Evolutionary conservation across 2,329 filamentous ascomycete species (phyloP).

Genomic region (Hymenotorrendiella dingleyae): DNA sequence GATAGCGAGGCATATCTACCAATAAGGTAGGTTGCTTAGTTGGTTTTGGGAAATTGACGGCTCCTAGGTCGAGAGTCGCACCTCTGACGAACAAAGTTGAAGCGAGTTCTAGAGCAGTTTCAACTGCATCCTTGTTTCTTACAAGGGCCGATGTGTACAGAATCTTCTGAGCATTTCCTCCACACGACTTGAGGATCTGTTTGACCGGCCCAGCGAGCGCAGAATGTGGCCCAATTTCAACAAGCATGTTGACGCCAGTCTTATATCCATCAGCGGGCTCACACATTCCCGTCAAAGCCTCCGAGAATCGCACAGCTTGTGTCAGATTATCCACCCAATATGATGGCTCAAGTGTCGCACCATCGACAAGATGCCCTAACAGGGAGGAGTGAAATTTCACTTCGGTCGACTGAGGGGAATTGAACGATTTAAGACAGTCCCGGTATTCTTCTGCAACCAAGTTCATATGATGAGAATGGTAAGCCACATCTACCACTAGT

Average conservation of each 20-base stretch:
- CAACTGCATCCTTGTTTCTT: conserved; percentile 45
- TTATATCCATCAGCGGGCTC: conserved; percentile 12
- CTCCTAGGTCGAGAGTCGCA: conserved; percentile 38
- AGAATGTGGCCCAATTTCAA: conserved; percentile 33
- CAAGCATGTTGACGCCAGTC: conserved; percentile 20
- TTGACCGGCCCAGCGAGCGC: conserved; percentile 31
- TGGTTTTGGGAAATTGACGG: conserved; percentile 40
- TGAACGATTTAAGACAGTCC: conserved; percentile 4
- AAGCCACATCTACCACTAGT: conserved; percentile 25
- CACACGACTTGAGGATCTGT: conserved; percentile 36
- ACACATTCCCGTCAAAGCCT: conserved; percentile 32
- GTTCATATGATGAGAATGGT: conserved; percentile 28
- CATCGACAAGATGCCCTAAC: conserved; percentile 16
- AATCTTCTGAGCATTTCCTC: conserved; percentile 37
- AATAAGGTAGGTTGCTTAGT: conserved; percentile 25
- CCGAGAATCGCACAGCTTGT: conserved; percentile 38
- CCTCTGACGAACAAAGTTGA: conserved; percentile 41
- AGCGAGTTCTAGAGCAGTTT: conserved; percentile 41
- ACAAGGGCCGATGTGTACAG: conserved; percentile 37
- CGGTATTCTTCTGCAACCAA: conserved; percentile 15
- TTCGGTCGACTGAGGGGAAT: conserved; percentile 6
- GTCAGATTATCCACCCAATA: conserved; percentile 44
- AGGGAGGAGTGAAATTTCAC: conserved; percentile 20
- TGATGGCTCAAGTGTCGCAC: conserved; percentile 25
- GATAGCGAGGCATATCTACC: conserved; percentile 41